phyloP scores from a whole-genome alignment of 2,329 filamentous ascomycete species.

The Colletotrichum lini region DNA sequence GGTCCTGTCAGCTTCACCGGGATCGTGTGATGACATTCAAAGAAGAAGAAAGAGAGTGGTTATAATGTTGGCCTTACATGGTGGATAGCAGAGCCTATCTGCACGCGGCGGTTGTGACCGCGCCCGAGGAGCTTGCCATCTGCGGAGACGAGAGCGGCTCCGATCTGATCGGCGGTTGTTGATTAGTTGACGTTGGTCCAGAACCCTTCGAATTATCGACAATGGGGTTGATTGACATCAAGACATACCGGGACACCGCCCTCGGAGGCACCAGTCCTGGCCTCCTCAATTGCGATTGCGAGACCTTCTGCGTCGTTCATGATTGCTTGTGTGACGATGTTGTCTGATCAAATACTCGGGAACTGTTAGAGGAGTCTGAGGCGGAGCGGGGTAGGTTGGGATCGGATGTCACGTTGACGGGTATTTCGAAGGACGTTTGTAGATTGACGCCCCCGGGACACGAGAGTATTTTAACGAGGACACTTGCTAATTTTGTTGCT shows the following conservation, averaged over 20 bases:
- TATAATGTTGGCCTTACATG: slow-evolving; percentile 66
- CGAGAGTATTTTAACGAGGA: neutral
- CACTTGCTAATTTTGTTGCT: slow-evolving; percentile 11
- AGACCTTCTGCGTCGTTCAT: slow-evolving; percentile 41
- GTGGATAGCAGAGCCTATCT: slow-evolving; percentile 78
- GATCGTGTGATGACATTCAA: too few relatives aligned
- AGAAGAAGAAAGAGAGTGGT: too few relatives aligned
- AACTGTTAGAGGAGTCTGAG: neutral
- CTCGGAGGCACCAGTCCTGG: slow-evolving; percentile 33
- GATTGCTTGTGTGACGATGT: neutral
- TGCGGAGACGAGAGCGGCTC: slow-evolving; percentile 73
- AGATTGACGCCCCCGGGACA: neutral
- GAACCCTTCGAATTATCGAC: neutral
- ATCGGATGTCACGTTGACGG: neutral
- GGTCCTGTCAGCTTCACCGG: slow-evolving; percentile 35
- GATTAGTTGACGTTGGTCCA: neutral
- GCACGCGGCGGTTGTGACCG: slow-evolving; percentile 83
- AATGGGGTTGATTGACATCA: neutral
- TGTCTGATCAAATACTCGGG: neutral
- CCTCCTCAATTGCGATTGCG: slow-evolving; percentile 41
- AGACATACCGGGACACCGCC: slow-evolving; percentile 37
- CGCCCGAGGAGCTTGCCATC: slow-evolving; percentile 79
- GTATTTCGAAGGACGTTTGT: neutral
- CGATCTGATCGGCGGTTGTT: slow-evolving; percentile 52
- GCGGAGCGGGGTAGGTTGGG: too few relatives aligned